Evolutionary conservation across 495 filamentous ascomycete genomes (phyloP), one percentile per base, ranked within the genome.

Genomic region (Daldinia vernicosa): DNA sequence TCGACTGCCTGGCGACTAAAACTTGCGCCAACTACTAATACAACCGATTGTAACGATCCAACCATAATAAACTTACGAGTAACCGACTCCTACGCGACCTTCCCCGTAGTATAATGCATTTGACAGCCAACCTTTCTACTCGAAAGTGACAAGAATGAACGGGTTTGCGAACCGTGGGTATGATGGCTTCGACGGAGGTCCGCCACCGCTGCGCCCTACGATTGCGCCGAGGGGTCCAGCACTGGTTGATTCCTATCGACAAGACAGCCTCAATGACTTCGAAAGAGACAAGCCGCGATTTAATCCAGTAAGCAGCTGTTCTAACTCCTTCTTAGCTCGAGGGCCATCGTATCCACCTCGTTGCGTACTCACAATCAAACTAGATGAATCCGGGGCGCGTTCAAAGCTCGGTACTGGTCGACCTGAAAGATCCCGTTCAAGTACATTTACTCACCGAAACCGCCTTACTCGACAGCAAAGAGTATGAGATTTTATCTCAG

Each of bases 391-490:
- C 74, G 47, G 77, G 58, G 51, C 81, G 74, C 33, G 70, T 78
- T 27, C 80, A 80, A 62, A 83, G 81, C 70, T 79, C 80, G 28
- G 69, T 78, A 32, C 71, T 81, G 14, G 80, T 87, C 64, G 80
- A 88, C 59, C 72, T 87, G 8, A 83, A 84, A 33, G 85, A 88
- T 71, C 80, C 85, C 22, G 84, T 88, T 37, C 85, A 88, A 67
- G 77, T 97, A 79, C 97, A 98, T 79, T 83, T 99, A 15, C 84
- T 99, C 60, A 94, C 95, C 69, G 95, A 98, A 80, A 98, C 93
- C 28, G 95, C 95, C 9, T 88, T 98, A 67, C 87, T 88, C 45
- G 95, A 99, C 79, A 95, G 93, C 78, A 88, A 88, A 72, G 80
- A 88, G 64, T 98, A 88, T 77, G 91, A 95, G 75, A 87, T 99